Conservation (phyloP, 495 filamentous ascomycete genomes). For the Extremus antarcticus region DNA sequence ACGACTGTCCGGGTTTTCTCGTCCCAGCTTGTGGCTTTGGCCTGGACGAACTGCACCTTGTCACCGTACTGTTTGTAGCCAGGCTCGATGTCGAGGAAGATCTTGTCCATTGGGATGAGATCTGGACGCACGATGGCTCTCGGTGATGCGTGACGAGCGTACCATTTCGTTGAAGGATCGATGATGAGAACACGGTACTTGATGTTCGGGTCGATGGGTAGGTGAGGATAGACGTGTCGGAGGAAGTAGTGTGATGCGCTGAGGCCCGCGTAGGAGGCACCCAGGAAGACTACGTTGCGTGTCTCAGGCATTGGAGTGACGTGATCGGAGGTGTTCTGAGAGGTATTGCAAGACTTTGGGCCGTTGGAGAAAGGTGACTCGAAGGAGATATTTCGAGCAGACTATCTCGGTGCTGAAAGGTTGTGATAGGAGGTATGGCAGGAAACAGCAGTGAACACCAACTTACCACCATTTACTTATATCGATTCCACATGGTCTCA, state of each 20-base stretch:
- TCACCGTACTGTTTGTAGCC: constrained; percentile 25
- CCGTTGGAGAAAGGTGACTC: too few relatives aligned
- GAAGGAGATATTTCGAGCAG: too few relatives aligned
- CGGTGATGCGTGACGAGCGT: constrained; percentile 27
- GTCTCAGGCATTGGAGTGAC: constrained; percentile 1
- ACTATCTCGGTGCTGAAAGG: too few relatives aligned
- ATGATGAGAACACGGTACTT: constrained; percentile 28
- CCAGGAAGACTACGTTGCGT: constrained; percentile 26
- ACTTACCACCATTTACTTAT: too few relatives aligned
- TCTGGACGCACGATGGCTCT: constrained; percentile 27
- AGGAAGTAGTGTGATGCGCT: constrained; percentile 19
- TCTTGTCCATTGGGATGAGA: constrained; percentile 20
- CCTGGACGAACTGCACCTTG: constrained; percentile 29
- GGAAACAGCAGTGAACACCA: too few relatives aligned
- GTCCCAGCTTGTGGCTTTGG: constrained; percentile 27
- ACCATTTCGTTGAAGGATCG: constrained; percentile 24
- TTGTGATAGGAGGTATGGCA: too few relatives aligned
- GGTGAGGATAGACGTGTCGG: constrained; percentile 20
- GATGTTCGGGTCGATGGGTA: constrained; percentile 7
- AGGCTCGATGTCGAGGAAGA: constrained; percentile 23
- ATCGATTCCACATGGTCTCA: too few relatives aligned
- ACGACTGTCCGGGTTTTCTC: constrained; percentile 24
- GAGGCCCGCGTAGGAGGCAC: constrained; percentile 23
- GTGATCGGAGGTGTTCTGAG: too few relatives aligned
- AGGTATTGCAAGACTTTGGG: too few relatives aligned